Evolutionary conservation across 139 green algal genomes (phyloP), one percentile per base, ranked within the genome.

Genomic region (Raphidocelis subcapitata): DNA sequence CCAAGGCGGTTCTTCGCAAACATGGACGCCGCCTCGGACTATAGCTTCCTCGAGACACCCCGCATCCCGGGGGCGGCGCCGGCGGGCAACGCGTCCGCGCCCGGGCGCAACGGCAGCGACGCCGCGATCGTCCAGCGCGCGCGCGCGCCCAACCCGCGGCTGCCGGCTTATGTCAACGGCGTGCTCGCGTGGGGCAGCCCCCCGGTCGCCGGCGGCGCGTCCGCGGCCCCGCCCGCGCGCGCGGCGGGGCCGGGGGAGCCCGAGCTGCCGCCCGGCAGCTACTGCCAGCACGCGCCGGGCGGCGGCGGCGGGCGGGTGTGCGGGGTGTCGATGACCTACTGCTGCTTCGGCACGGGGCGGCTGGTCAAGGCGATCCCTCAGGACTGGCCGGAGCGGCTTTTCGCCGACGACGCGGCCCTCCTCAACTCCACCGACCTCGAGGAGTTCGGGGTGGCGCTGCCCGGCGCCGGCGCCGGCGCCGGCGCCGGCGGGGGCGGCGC

Each of bases 21-120:
- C 37, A 74, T 93, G 28, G 84, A 90, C 64, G 62, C 75, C 3
- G 79, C 67, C 15, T 47, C 78, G 65, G 88, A 93, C 63, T 93
- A 83, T 49, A 90, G 82, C 15, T 93, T 79, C 68, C 21, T 87
- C 23, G 77, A 90, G 18, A 85, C 85, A 0, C 85, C 85, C 3
- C 15, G 73, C 24, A 21, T 62, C 5, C 61, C n/a, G 10, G 44
- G 12, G 56, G 31, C 46, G 5, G 10, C 15, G 16, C 18, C 32
- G 31, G n/a, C 33, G 41, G 36, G 24, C 24, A 29, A 62, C n/a
- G 64, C 24, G 65, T 57, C 60, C 66, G 56, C 35, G 44, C 24
- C 46, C 65, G 21, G 65, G 37, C 52, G 47, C 56, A 31, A 12
- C 14, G 51, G 31, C 1, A 15, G 23, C 12, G 37, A 41, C n/a